Evolutionary conservation across 1,284 basidiomycete species (phyloP).

Genomic region (Phylloporus sp.): DNA sequence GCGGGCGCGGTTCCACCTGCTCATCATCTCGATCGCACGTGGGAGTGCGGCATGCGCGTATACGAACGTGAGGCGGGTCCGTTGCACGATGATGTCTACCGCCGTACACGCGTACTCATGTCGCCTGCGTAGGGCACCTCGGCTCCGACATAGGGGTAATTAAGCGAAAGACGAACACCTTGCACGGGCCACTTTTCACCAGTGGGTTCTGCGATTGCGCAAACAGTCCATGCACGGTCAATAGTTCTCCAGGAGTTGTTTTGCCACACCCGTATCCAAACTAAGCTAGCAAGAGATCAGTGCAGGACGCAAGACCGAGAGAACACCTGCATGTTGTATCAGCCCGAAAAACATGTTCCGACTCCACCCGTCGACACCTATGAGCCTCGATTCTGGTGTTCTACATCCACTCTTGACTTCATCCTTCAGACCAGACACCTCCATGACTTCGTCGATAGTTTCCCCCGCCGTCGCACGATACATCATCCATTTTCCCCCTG

Average conservation of each 20-base stretch:
- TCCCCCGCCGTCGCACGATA: constrained; percentile 97
- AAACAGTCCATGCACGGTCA: constrained; percentile 95
- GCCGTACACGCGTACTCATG: constrained; percentile 93
- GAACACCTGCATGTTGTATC: constrained; percentile 77
- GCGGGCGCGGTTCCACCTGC: constrained; percentile 73
- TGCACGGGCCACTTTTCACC: constrained; percentile 87
- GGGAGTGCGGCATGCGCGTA: too few species aligned
- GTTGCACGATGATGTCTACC: constrained; percentile 38
- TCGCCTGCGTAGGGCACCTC: constrained; percentile 90
- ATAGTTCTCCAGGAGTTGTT: constrained; percentile 92
- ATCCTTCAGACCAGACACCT: constrained; percentile 74
- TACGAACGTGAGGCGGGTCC: too few species aligned
- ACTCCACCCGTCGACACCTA: constrained; percentile 99
- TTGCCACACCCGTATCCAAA: constrained; percentile 90
- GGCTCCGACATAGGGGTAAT: constrained; percentile 92
- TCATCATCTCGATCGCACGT: constrained; percentile 83
- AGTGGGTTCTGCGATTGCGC: constrained; percentile 81
- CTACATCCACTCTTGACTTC: constrained; percentile 71
- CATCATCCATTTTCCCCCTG: constrained; percentile 98
- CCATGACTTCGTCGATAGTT: constrained; percentile 89
- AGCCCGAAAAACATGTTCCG: constrained; percentile 71
- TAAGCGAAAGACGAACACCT: constrained; percentile 77
- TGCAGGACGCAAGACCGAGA: not conserved
- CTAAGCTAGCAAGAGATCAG: constrained; percentile 65
- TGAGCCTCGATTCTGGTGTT: constrained; percentile 83